These are phyloP conservation scores for Plasmodium vivax DNA, from an alignment of 169 alveolate species.

Conservation along the genomic window DNA sequence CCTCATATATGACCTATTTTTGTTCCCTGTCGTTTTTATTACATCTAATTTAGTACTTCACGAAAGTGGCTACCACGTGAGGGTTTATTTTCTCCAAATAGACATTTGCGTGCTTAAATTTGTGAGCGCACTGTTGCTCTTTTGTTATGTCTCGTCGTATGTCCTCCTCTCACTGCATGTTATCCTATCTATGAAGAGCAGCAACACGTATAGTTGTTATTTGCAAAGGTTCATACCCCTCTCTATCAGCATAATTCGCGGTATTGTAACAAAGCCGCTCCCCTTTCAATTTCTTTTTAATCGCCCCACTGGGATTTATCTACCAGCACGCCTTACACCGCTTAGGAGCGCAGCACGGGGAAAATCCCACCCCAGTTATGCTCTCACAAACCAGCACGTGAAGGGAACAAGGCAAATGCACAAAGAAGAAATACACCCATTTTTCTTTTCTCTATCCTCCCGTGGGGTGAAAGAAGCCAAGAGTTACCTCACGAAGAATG, in stretches of 20 bases:
- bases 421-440: background rate
- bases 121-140: slow-evolving; percentile 2
- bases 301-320: background rate
- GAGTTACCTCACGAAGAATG: background rate
- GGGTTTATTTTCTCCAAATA: slow-evolving; percentile 19
- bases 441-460: background rate
- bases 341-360: background rate
- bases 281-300: slow-evolving; percentile 34
- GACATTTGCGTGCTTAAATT: slow-evolving; percentile 15
- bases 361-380: background rate
- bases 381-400: background rate
- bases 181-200: background rate
- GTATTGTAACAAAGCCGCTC: slow-evolving; percentile 6
- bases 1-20: slow-evolving; percentile 23
- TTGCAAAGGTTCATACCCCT: slow-evolving; percentile 13
- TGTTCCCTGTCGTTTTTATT: slow-evolving; percentile 30
- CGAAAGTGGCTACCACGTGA: background rate
- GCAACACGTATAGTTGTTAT: background rate
- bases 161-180: background rate
- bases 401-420: background rate
- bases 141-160: slow-evolving; percentile 8
- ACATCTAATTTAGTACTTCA: slow-evolving; percentile 17
- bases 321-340: background rate
- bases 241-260: background rate
- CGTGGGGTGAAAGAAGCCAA: background rate